Evolutionary conservation across 768 basidiomycete genomes (phyloP), one percentile per base, ranked within the genome.

Genomic region (Boletus barrowsii): DNA sequence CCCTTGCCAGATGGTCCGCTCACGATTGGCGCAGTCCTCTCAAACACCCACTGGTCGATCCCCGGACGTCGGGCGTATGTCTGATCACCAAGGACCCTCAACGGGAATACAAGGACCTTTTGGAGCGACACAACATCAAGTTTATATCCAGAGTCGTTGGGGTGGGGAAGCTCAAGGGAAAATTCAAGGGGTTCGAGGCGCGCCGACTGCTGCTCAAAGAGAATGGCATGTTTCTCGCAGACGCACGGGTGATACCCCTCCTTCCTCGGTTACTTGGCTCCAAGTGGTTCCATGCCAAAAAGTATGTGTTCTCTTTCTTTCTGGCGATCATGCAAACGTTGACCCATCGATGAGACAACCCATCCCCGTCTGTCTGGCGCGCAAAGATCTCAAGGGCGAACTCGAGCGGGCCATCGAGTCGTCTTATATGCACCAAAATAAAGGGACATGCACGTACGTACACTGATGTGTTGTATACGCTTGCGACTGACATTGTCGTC

Each of bases 51-150:
- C 72, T 92, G 56, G 83, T 91, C 65, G 94, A 91, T 76, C 96
- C 88, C 13, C 84, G 89, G 47, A 84, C 80, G 14, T 84, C 83
- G 7, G 72, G 88, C 10, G 79, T 99, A 47, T 98, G 95, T 71
- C 78, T 99, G 47, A 88, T 99, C 71, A 89, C 89, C 47, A 98
- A 98, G 73, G 92, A 96, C 69, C 96, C 96, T 2, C 96, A 98
- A 63, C 78, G 96, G 42, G 81, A 93, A 68, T 99, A 98, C 79
- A 99, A 99, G 71, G 92, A 96, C 67, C 85, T 97, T 11, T 77
- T 99, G 9, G 86, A 84, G 44, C 72, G 74, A 46, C 76, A 90
- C 42, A 79, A 83, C 47, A 84, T 99, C 76, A 88, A 87, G 62
- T 99, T 98, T 61, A 87, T 99, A 66, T 86, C 83, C 26, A 79